Evolutionary conservation across 257 asterid species (phyloP).

Genomic region (Jacaranda mimosifolia): DNA sequence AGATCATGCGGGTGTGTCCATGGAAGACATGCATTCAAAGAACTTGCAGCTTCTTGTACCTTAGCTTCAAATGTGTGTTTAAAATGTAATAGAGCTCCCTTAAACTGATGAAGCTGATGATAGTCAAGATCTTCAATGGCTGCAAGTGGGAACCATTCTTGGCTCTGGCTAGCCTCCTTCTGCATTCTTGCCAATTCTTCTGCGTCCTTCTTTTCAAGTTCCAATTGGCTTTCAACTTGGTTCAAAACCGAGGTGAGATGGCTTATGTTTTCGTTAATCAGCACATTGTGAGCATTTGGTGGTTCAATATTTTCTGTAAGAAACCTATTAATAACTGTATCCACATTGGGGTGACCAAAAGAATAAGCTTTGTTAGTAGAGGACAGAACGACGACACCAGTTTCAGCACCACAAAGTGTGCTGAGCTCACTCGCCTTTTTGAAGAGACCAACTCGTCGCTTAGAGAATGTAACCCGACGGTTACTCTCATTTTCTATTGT

Average conservation of each 20-base stretch:
- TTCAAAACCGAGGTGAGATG: slow-evolving; percentile 32
- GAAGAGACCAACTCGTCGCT: slow-evolving; percentile 64
- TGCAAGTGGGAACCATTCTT: neutral
- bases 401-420: slow-evolving; percentile 58
- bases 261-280: slow-evolving; percentile 16
- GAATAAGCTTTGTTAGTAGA: slow-evolving; percentile 27
- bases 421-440: slow-evolving; percentile 75
- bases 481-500: slow-evolving; percentile 52
- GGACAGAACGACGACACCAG: slow-evolving; percentile 45
- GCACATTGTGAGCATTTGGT: neutral
- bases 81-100: neutral
- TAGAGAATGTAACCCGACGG: slow-evolving; percentile 66
- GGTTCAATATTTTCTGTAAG: neutral
- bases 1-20: no score
- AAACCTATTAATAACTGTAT: slow-evolving; percentile 35
- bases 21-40: neutral
- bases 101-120: neutral
- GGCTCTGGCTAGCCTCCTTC: neutral
- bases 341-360: slow-evolving; percentile 61
- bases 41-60: no score
- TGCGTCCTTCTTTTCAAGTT: slow-evolving; percentile 23
- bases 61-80: neutral
- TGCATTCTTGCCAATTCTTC: neutral
- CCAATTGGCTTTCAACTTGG: slow-evolving; percentile 18
- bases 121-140: neutral